Conservation (phyloP, 371 early-diverging fungal species). For the Mucor racemosus region DNA sequence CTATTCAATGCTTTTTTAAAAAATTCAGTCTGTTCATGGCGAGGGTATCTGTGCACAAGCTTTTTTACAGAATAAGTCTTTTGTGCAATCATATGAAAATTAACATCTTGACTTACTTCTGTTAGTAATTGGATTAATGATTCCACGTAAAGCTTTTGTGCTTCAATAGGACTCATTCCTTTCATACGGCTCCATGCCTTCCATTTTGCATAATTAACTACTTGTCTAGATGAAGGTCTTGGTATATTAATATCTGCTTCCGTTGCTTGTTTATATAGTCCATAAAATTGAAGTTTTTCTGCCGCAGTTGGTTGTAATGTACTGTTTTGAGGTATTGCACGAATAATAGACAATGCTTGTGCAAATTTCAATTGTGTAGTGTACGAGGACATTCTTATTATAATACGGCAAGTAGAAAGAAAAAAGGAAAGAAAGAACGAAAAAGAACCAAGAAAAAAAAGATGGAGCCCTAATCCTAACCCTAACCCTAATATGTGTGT, state of each 20-base stretch:
- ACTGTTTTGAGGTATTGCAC: conserved; percentile 26
- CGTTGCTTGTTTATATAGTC: conserved; percentile 76
- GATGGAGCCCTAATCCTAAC: background rate
- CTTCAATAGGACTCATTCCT: conserved; percentile 34
- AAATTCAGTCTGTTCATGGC: conserved; percentile 25
- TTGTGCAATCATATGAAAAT: conserved; percentile 3
- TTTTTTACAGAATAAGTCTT: background rate
- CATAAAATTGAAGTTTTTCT: conserved; percentile 73
- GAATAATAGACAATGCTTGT: conserved; percentile 29
- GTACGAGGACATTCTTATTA: conserved; percentile 11
- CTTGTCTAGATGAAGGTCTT: conserved; percentile 35
- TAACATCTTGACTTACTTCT: conserved; percentile 18
- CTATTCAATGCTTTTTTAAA: conserved; percentile 24
- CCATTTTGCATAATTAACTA: conserved; percentile 37
- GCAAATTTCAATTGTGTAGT: conserved; percentile 22
- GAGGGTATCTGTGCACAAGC: conserved; percentile 32
- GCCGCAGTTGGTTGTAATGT: conserved; percentile 61
- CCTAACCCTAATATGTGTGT: background rate
- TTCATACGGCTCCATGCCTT: conserved; percentile 38
- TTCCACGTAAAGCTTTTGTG: conserved; percentile 34
- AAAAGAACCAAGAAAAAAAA: background rate
- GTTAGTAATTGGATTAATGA: conserved; percentile 29
- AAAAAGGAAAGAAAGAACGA: background rate
- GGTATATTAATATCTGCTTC: conserved; percentile 66
- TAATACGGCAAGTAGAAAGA: background rate